Percentiles rank a stretch among this genome's conserved stretches.
Conservation (phyloP, 2,329 filamentous ascomycete genomes). For the Claviceps humidiphila region DNA sequence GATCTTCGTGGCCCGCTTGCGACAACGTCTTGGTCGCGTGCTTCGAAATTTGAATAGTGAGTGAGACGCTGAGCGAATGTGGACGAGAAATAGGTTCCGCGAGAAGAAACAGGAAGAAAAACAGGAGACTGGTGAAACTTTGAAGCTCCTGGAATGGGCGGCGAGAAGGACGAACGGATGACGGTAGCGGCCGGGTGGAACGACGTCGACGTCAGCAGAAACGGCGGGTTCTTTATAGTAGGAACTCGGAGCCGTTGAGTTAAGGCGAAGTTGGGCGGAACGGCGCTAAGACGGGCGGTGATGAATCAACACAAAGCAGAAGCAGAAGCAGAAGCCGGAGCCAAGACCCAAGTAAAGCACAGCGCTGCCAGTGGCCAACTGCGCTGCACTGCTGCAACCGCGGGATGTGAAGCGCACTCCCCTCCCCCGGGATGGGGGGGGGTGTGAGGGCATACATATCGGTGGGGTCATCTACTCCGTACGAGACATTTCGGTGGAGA, state of each 20-base stretch:
- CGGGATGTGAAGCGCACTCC: not conserved
- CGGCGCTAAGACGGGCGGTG: slow-evolving; percentile 1
- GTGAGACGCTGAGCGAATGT: too few relatives aligned
- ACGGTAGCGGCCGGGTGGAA: too few relatives aligned
- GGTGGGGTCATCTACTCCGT: too few relatives aligned
- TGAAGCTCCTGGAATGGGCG: too few relatives aligned
- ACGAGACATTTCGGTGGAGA: not conserved
- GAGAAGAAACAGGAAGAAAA: too few relatives aligned
- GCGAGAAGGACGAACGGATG: too few relatives aligned
- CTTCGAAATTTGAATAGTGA: too few relatives aligned
- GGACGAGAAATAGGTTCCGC: too few relatives aligned
- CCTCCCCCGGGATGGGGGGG: not conserved
- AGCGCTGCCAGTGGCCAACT: not conserved
- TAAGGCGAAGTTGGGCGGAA: not conserved
- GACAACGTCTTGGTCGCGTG: not conserved
- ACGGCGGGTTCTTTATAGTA: too few relatives aligned
- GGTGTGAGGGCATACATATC: not conserved
- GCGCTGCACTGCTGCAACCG: not conserved
- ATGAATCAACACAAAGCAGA: slow-evolving; percentile 1
- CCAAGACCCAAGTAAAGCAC: not conserved
- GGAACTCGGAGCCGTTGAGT: too few relatives aligned
- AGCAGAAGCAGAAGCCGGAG: not conserved
- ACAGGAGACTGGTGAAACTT: too few relatives aligned
- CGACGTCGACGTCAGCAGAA: too few relatives aligned
- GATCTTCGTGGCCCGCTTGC: not conserved